phyloP scores from a whole-genome alignment of 495 filamentous ascomycete species.

The Parathielavia appendiculata region DNA sequence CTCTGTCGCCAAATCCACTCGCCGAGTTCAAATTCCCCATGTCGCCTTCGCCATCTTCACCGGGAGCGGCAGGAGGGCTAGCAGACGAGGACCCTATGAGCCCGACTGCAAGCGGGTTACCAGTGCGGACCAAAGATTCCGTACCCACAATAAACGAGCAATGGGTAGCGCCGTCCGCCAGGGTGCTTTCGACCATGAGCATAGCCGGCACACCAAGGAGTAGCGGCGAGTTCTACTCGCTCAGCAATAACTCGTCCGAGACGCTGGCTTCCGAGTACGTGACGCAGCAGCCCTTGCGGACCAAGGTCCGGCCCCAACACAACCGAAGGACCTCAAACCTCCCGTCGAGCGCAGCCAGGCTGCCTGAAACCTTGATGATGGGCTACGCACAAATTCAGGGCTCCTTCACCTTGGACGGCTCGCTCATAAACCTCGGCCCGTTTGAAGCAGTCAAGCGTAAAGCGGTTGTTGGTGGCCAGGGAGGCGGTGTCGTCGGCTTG shows the following conservation, averaged over 20 bases:
- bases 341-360: slow-evolving; percentile 41
- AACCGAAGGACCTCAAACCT: slow-evolving; percentile 58
- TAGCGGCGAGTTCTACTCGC: slow-evolving; percentile 89
- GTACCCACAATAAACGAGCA: slow-evolving; percentile 50
- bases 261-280: slow-evolving; percentile 90
- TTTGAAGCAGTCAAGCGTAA: slow-evolving; percentile 97
- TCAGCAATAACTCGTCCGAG: slow-evolving; percentile 90
- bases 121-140: slow-evolving; percentile 34
- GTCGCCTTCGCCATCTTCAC: slow-evolving; percentile 41
- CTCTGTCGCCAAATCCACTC: slow-evolving; percentile 41
- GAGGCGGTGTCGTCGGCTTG: slow-evolving; percentile 73
- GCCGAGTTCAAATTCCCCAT: slow-evolving; percentile 69
- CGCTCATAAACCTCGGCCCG: slow-evolving; percentile 77
- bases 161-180: slow-evolving; percentile 53
- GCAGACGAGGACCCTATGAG: slow-evolving; percentile 32
- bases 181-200: slow-evolving; percentile 69
- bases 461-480: slow-evolving; percentile 81
- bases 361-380: slow-evolving; percentile 85
- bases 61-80: slow-evolving; percentile 2
- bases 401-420: slow-evolving; percentile 85
- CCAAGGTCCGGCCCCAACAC: slow-evolving; percentile 49
- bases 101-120: slow-evolving; percentile 33
- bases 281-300: slow-evolving; percentile 50
- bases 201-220: slow-evolving; percentile 67
- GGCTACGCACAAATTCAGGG: slow-evolving; percentile 94